phyloP scores from a whole-genome alignment of 306 rosid genomes.

The Fagus sylvatica region DNA sequence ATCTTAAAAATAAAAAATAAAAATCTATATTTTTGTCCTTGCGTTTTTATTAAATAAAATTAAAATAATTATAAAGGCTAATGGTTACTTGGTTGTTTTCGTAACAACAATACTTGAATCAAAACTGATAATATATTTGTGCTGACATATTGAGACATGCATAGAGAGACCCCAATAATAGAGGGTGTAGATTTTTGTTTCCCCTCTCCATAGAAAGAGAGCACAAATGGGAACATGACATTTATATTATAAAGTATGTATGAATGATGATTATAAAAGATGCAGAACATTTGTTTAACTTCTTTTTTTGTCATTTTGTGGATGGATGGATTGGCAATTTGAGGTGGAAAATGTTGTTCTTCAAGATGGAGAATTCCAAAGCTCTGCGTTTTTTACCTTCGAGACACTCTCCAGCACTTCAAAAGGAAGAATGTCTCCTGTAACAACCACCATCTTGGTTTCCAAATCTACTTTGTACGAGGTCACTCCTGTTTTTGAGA shows the following conservation, averaged over 20 bases:
- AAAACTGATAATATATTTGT: neutral
- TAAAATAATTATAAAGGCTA: too few relatives aligned
- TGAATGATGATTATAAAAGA: neutral
- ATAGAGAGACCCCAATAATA: neutral
- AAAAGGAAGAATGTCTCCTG: slow-evolving; percentile 79
- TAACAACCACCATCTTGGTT: slow-evolving; percentile 71
- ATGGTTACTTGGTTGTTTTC: too few relatives aligned
- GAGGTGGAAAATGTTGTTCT: slow-evolving; percentile 7
- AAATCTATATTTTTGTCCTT: too few relatives aligned
- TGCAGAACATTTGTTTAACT: neutral
- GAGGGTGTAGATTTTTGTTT: too few relatives aligned
- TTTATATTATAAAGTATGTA: neutral
- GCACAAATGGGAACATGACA: neutral
- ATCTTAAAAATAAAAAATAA: too few relatives aligned
- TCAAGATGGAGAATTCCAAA: slow-evolving; percentile 50
- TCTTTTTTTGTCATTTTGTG: neutral
- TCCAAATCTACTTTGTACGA: slow-evolving; percentile 84
- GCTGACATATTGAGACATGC: neutral
- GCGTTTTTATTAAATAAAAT: too few relatives aligned
- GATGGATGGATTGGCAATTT: slow-evolving; percentile 12
- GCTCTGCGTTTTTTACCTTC: slow-evolving; percentile 75
- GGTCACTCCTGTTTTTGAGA: slow-evolving; percentile 57
- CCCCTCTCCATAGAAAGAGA: neutral
- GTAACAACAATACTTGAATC: neutral
- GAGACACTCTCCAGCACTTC: slow-evolving; percentile 85